Evolutionary conservation across 2,329 filamentous ascomycete species (phyloP).

Genomic region (Hymenoscyphus albidus): DNA sequence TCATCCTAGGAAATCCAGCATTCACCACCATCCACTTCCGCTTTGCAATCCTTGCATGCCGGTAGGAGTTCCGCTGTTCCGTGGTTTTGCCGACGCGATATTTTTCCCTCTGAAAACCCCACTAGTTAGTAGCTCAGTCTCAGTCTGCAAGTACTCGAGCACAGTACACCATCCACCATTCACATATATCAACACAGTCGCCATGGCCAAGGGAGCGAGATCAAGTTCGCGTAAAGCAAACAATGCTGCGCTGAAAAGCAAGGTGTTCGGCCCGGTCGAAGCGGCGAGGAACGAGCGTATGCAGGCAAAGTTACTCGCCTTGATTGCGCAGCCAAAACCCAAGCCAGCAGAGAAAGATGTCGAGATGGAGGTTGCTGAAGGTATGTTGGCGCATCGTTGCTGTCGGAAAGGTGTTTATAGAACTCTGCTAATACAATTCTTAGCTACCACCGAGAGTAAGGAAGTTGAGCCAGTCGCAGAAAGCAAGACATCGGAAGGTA

Average conservation of each 20-base stretch:
- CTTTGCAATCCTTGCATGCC: neutral
- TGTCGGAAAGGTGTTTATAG: neutral
- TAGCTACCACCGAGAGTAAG: constrained; percentile 21
- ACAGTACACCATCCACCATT: neutral
- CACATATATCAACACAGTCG: constrained; percentile 26
- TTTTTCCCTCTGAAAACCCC: neutral
- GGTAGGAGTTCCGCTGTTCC: neutral
- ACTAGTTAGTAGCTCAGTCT: neutral
- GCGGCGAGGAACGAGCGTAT: constrained; percentile 76
- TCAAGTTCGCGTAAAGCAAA: constrained; percentile 79
- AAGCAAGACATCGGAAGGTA: constrained; percentile 29
- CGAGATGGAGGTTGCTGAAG: constrained; percentile 44
- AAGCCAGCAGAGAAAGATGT: constrained; percentile 46
- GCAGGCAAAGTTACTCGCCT: constrained; percentile 77
- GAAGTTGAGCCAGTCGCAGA: constrained; percentile 16
- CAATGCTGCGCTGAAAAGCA: constrained; percentile 72
- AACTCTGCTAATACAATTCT: constrained; percentile 13
- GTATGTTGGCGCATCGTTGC: constrained; percentile 10
- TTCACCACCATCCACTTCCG: neutral
- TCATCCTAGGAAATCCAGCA: too few species aligned
- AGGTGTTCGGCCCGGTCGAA: constrained; percentile 81
- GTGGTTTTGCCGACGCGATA: too few species aligned
- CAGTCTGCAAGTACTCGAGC: too few species aligned
- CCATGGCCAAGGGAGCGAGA: constrained; percentile 84
- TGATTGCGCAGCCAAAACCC: constrained; percentile 73